Evolutionary conservation across 306 rosid species (phyloP).

Genomic region (Trifolium repens): DNA sequence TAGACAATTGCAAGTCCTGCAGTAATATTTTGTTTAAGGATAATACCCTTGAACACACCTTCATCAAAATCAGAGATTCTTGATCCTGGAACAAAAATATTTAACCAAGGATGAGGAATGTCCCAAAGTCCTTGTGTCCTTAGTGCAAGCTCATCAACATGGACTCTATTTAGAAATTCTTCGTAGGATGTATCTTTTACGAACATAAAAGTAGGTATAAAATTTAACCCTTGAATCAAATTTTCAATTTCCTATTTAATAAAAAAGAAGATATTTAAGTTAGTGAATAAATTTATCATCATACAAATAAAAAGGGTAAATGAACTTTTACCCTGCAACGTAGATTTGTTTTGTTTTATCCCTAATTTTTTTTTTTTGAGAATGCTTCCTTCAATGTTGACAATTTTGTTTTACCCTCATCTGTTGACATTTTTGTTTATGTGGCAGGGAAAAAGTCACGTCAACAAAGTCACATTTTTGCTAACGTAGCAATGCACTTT

Average conservation of each 20-base stretch:
- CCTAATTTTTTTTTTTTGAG: too few species aligned
- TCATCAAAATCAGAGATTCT: constrained; percentile 57
- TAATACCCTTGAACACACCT: constrained; percentile 66
- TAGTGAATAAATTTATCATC: not conserved
- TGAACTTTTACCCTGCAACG: too few species aligned
- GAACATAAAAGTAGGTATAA: constrained; percentile 55
- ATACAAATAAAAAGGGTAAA: not conserved
- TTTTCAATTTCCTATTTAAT: constrained; percentile 46
- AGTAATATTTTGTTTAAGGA: constrained; percentile 59
- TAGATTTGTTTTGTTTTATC: too few species aligned
- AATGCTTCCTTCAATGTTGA: too few species aligned
- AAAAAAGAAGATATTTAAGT: not conserved
- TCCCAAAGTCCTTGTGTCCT: constrained; percentile 72
- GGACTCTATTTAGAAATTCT: constrained; percentile 76
- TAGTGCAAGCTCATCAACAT: constrained; percentile 50
- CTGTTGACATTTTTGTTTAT: too few species aligned
- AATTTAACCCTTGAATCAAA: constrained; percentile 50
- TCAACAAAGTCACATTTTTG: too few species aligned
- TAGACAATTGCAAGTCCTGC: constrained; percentile 60
- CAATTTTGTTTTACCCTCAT: too few species aligned
- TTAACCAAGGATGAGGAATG: constrained; percentile 88
- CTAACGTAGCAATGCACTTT: too few species aligned
- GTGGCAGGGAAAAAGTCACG: too few species aligned
- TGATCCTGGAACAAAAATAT: constrained; percentile 80
- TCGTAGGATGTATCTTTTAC: constrained; percentile 59